Base-by-base conservation (phyloP, 2,329 filamentous ascomycete genomes). In the Daldinia eschscholtzii region DNA sequence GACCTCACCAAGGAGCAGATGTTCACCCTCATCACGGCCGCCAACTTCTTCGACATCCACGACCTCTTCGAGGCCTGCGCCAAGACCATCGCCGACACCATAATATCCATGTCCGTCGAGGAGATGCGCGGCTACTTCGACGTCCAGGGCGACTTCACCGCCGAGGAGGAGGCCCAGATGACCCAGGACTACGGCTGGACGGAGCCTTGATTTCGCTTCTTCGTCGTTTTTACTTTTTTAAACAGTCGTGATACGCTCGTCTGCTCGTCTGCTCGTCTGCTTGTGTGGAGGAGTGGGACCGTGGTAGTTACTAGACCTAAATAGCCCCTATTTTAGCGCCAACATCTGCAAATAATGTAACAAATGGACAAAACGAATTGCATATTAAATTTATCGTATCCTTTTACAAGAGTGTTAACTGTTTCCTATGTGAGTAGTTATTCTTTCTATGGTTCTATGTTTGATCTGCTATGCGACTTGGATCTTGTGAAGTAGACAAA, bases 41-140 rank as follows among this genome's bases (percentile, higher is more conserved):
- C 94, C 77, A 98, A 98, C 86, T 98, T 97, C 82, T 90, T 98
- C 70, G 95, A 98, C 75, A 98, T 98, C 86, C 97, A 97, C 87
- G 91, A 92, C 2, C 92, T 98, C 1, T 90, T 98, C 46, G 94
- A 98, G 72, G 93, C 97, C 68, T 94, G 94, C 71, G 98, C 94
- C 89, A 98, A 97, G 88, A 97, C 94, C 0, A 94, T 98, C 23
- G 96, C 95, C 71, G 97, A 97, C 94, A 98, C 98, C 86, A 98
- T 97, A 91, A 94, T 94, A 6, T 6, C 5, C 84, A 98, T 98
- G 88, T 96, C 93, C 0, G 95, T 95, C 2, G 94, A 98, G 81
- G 94, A 98, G 85, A 98, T 98, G 78, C 92, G 96, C 63, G 98
- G 98, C 87, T 98, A 94, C 0, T 98, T 98, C 86, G 97, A 97